Base-by-base conservation (phyloP, 176 grass and related monocot genomes). In the Zoysia japonica region DNA sequence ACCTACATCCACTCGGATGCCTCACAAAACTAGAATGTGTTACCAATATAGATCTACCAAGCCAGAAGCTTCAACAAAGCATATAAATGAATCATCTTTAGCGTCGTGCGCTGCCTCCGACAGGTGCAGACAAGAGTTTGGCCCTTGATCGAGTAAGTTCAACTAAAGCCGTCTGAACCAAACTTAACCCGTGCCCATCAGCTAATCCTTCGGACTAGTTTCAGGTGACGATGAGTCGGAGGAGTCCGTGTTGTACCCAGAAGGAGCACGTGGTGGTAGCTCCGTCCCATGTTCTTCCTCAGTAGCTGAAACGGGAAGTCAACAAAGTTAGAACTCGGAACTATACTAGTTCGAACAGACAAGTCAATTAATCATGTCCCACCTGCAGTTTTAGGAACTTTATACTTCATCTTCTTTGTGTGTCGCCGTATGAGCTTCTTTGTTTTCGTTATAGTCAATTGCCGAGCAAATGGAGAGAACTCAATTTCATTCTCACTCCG, bases 391-490 rank as follows among this genome's bases (percentile, higher is more conserved):
- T 86, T 80, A 20, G 59, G 78, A 83, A 72, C 76, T 81, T 81
- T 88, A 41, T 89, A 88, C 50, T 80, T 82, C 43, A 90, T 80
- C 83, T 94, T 98, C 86, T 94, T 94, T 12, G 95, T 90, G 81
- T 97, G 95, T 65, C 88, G 77, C 52, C 80, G 81, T 75, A 94
- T 94, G 78, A 98, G 89, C 71, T 94, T 98, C 87, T 87, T 98
- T 14, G 95, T 83, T 86, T 94, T 92, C 43, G 83, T 89, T 78
- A 98, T 94, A 47, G 95, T 98, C 42, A 98, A 82, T 59, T 98
- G 95, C 47, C 95, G 86, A 81, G 95, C 95, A 77, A 98, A 98
- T 51, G 95, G 95, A 76, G 87, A 81, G 80, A 98, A 90, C 81
- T 98, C 95, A 28, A 85, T 84, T 55, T 98, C 95, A 60, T 89